Evolutionary conservation across 495 filamentous ascomycete genomes (phyloP).

Genomic region (Stereocaulon alpinum): DNA sequence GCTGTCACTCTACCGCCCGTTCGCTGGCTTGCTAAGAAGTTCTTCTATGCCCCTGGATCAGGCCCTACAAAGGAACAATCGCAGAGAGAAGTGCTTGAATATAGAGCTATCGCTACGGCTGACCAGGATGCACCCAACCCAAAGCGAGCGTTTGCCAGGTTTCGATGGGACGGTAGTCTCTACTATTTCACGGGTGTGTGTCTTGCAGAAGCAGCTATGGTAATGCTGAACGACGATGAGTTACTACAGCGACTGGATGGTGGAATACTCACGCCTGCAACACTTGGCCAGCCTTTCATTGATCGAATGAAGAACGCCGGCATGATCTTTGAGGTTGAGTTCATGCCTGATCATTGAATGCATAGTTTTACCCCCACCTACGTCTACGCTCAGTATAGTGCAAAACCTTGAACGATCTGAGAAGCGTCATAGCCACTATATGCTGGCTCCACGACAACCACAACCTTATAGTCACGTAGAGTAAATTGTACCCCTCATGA

Average conservation of each 20-base stretch:
- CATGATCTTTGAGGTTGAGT: conserved; percentile 15
- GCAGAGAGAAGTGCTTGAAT: conserved; percentile 49
- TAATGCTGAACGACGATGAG: conserved; percentile 54
- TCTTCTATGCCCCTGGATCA: conserved; percentile 55
- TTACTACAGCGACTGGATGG: conserved; percentile 48
- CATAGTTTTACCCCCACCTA: no score
- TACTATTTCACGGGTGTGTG: conserved; percentile 63
- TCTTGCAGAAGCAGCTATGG: conserved; percentile 58
- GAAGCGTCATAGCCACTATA: no score
- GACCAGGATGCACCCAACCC: conserved; percentile 38
- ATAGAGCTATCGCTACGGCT: conserved; percentile 53
- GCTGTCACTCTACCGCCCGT: conserved; percentile 43
- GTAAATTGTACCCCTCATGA: no score
- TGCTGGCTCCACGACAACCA: no score
- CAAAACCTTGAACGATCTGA: no score
- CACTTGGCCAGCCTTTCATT: conserved; percentile 64
- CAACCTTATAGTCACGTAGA: no score
- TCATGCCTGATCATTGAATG: conserved; percentile 12
- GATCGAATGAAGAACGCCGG: conserved; percentile 50
- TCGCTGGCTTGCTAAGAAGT: conserved; percentile 41
- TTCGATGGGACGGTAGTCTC: conserved; percentile 48
- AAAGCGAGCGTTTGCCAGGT: conserved; percentile 47
- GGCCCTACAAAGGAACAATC: conserved; percentile 52
- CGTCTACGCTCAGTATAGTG: no score
- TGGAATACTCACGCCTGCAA: conserved; percentile 75